Conservation (phyloP, 2,329 filamentous ascomycete genomes). For the Fusarium tupiense region DNA sequence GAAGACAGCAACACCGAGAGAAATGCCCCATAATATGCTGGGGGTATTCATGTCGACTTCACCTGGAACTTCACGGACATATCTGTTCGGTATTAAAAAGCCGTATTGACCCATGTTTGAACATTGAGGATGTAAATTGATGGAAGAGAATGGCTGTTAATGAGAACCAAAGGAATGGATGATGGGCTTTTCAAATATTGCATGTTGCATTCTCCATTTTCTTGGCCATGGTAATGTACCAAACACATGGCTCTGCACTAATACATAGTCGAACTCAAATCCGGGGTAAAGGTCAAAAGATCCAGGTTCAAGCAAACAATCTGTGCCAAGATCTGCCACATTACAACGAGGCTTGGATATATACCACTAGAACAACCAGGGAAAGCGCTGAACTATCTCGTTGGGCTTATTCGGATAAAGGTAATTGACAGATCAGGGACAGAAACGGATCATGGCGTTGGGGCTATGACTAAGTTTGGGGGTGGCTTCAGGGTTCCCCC, state of each 20-base stretch:
- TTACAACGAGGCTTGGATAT: neutral
- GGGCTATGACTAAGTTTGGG: neutral
- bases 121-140: too few relatives aligned
- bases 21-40: constrained; percentile 42
- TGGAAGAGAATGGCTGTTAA: too few relatives aligned
- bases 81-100: constrained; percentile 36
- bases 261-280: neutral
- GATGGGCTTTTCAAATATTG: neutral
- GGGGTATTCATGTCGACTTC: constrained; percentile 37
- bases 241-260: neutral
- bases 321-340: neutral
- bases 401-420: neutral
- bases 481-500: neutral
- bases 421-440: neutral
- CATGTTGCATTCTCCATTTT: neutral
- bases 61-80: constrained; percentile 32
- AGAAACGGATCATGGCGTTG: constrained; percentile 10
- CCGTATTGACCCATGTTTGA: constrained; percentile 32
- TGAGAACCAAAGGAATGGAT: too few relatives aligned
- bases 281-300: neutral
- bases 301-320: neutral
- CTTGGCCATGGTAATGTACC: neutral
- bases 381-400: neutral
- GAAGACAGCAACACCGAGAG: constrained; percentile 30
- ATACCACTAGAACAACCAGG: neutral